Percentiles rank a stretch among this genome's conserved stretches.
phyloP scores from a whole-genome alignment of 768 basidiomycete genomes.

The Mycena capillaripes region DNA sequence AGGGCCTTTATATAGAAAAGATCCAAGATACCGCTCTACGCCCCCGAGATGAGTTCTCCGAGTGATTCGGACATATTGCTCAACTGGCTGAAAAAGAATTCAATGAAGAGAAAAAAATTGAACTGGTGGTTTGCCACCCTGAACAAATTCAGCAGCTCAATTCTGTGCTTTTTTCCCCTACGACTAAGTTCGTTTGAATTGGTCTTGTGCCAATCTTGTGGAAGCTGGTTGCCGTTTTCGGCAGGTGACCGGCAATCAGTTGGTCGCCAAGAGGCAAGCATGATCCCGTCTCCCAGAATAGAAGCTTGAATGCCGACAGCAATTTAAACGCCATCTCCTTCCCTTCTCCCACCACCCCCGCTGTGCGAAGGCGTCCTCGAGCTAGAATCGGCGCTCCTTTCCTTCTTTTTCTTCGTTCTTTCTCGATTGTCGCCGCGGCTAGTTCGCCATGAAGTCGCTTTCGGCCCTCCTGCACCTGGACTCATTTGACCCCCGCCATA shows the following conservation, averaged over 20 bases:
- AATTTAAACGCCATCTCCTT: not conserved
- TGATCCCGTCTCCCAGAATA: too few species aligned
- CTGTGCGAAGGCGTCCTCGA: conserved; percentile 32
- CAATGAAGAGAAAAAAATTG: too few species aligned
- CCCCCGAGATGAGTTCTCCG: too few species aligned
- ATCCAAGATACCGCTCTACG: too few species aligned
- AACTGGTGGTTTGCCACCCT: too few species aligned
- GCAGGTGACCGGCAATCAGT: not conserved
- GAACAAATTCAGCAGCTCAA: too few species aligned
- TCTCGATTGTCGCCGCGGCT: not conserved
- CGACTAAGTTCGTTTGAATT: not conserved
- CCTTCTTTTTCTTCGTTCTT: not conserved
- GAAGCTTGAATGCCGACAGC: not conserved
- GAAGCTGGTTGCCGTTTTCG: not conserved
- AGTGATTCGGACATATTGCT: too few species aligned
- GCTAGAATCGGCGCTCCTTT: conserved; percentile 9
- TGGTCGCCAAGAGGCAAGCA: conserved; percentile 3
- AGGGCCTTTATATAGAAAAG: too few species aligned
- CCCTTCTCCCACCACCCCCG: conserved; percentile 15
- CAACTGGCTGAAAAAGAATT: too few species aligned
- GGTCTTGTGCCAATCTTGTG: not conserved
- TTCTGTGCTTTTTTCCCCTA: too few species aligned
- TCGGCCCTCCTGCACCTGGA: conserved; percentile 26
- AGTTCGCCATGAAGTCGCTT: conserved; percentile 24
- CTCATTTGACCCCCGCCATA: conserved; percentile 56